A percentile compares a stretch with the other conserved stretches of the same genome.
Conservation (phyloP, 306 rosid species). For the Cucumis hystrix region DNA sequence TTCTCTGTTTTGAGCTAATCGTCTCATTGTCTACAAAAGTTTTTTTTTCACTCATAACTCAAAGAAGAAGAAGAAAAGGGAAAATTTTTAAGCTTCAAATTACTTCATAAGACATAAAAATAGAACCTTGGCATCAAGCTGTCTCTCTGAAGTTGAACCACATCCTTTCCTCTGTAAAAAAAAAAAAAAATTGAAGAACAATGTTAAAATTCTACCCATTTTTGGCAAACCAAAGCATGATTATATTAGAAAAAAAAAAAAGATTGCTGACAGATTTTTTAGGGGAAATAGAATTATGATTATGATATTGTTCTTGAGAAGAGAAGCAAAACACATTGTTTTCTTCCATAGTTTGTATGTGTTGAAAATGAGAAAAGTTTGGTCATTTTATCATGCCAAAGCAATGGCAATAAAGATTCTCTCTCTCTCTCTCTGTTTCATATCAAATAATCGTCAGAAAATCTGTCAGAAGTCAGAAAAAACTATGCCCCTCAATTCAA, state of each 20-base stretch:
- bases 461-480: constrained; percentile 64
- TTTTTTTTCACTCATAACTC: not conserved
- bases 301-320: not conserved
- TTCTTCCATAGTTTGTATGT: not conserved
- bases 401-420: constrained; percentile 45
- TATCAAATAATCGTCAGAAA: constrained; percentile 60
- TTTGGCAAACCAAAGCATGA: not conserved
- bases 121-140: constrained; percentile 77
- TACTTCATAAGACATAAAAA: not conserved
- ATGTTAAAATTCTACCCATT: not conserved
- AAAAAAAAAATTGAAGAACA: constrained; percentile 12
- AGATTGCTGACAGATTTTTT: not conserved
- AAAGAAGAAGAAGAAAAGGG: not conserved
- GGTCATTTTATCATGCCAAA: not conserved
- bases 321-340: not conserved
- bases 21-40: constrained; percentile 58
- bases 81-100: not conserved
- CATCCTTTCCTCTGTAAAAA: constrained; percentile 60
- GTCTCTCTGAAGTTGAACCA: constrained; percentile 70
- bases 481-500: constrained; percentile 41
- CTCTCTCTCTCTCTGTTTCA: constrained; percentile 6
- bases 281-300: not conserved
- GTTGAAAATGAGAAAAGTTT: not conserved
- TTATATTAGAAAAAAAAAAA: not conserved
- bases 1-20: constrained; percentile 93